Percentiles rank a stretch among this genome's conserved stretches.
These are phyloP conservation scores for Dalbergia oliveri DNA, from an alignment of 306 rosid genomes.

Conservation along the genomic window DNA sequence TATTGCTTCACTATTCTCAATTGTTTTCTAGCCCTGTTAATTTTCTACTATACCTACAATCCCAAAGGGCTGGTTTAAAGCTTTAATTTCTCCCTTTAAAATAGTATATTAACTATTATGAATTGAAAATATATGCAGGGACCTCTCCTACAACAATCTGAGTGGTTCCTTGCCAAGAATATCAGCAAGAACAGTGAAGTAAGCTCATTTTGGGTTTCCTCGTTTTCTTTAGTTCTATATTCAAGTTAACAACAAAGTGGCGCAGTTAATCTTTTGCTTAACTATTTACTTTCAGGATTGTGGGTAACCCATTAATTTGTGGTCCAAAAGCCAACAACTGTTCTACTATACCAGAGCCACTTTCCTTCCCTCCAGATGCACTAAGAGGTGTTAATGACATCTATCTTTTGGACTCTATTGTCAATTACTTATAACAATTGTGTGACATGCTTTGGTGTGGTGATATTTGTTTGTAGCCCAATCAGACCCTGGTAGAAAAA, in stretches of 20 bases:
- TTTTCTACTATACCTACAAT: slow-evolving; percentile 1
- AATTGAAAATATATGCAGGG: slow-evolving; percentile 63
- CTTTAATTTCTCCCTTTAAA: slow-evolving; percentile 25
- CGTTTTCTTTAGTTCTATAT: background rate
- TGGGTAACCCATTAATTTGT: slow-evolving; percentile 91
- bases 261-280: slow-evolving; percentile 14
- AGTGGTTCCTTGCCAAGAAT: slow-evolving; percentile 88
- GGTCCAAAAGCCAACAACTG: slow-evolving; percentile 84
- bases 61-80: background rate
- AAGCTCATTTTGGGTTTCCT: slow-evolving; percentile 46
- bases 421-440: slow-evolving; percentile 3
- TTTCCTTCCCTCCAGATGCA: slow-evolving; percentile 82
- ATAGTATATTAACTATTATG: slow-evolving; percentile 12
- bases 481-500: slow-evolving; percentile 61
- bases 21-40: background rate
- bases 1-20: slow-evolving; percentile 3
- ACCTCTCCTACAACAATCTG: slow-evolving; percentile 92
- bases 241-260: slow-evolving; percentile 21
- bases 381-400: slow-evolving; percentile 60
- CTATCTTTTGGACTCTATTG: slow-evolving; percentile 11
- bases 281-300: slow-evolving; percentile 63
- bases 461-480: slow-evolving; percentile 60
- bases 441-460: slow-evolving; percentile 42
- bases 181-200: slow-evolving; percentile 97
- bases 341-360: slow-evolving; percentile 90